These are phyloP conservation scores for Boletellus sp. DNA, from an alignment of 768 basidiomycete genomes.

Conservation along the genomic window DNA sequence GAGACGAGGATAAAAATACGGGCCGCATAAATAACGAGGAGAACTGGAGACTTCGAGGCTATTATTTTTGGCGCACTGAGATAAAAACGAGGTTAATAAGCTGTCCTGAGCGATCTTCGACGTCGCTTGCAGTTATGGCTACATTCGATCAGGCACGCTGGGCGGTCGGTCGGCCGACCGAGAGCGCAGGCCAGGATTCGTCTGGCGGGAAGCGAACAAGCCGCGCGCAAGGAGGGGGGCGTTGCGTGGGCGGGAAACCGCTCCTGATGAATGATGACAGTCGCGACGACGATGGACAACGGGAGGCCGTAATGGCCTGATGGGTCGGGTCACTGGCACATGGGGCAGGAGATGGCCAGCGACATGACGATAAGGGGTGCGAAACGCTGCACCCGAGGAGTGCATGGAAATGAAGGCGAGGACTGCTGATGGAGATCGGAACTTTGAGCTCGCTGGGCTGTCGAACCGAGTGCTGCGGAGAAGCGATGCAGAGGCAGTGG, in stretches of 20 bases:
- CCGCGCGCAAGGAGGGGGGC: not conserved
- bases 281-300: not conserved
- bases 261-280: conserved; percentile 13
- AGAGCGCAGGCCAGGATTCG: no score
- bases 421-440: not conserved
- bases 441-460: conserved; percentile 15
- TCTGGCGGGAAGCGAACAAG: no score
- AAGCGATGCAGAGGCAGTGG: conserved; percentile 17
- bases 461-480: conserved; percentile 23
- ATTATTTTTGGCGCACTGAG: conserved; percentile 32
- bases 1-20: conserved; percentile 22
- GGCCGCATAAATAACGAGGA: conserved; percentile 19
- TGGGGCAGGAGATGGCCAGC: no score
- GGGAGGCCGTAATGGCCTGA: conserved; percentile 19
- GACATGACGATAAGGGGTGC: conserved; percentile 9
- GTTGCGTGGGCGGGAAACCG: conserved; percentile 5
- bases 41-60: conserved; percentile 12
- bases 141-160: conserved; percentile 28
- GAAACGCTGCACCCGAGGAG: conserved; percentile 19
- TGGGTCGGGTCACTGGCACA: conserved; percentile 12
- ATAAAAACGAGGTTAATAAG: conserved; percentile 23
- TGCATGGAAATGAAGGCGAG: conserved; percentile 16
- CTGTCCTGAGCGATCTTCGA: conserved; percentile 17
- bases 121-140: conserved; percentile 21
- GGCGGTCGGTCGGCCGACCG: not conserved